Base-by-base conservation (phyloP, 345 rosid species). In the Acer negundo region DNA sequence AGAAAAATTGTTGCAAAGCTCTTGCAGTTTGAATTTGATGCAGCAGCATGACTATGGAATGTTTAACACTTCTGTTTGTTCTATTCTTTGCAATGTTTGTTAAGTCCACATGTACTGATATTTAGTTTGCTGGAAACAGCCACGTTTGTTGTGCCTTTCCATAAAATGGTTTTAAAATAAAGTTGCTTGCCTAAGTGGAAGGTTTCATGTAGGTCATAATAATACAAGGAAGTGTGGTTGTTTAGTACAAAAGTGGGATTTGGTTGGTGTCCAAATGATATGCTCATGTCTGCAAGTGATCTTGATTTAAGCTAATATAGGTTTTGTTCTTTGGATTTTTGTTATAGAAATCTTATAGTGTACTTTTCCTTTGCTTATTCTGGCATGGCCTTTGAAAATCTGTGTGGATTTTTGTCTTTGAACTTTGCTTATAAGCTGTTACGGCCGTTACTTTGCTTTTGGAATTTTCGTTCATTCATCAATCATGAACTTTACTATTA, bases 1-100 rank as follows among this genome's bases (percentile, higher is more conserved):
- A 46, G 69, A 62, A 7, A 17, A 10, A 19, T 63, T 31, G 26
- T 42, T 63, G 69, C 69, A 63, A 22, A 62, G 19, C 10, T 17
- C 38, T 62, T 74, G 10, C n/a, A 28, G 69, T 46, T 28, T 74
- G 26, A n/a, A 74, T 62, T 74, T 46, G 59, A 24, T 17, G 55
- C 17, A 62, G 17, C 8, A 26, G 40, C 20, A 74, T 74, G n/a
- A 67, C 28, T 24, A 8, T 62, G 26, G 28, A 19, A 28, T 63
- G 13, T 38, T 46, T 19, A 61, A 46, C 1, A 49, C 10, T 16
- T 62, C 4, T 26, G 4, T 62, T 24, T 62, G 6, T 11, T 12
- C 53, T 10, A 20, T 40, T 24, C 35, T 70, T 17, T 17, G 1
- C 17, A 11, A 20, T 17, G 11, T 35, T 65, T 35, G 38, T 6